Percentiles rank a stretch among this genome's conserved stretches.
Evolutionary conservation across 225 moss, liverwort and hornwort genomes (phyloP).

Genomic region (Lunularia cruciata): DNA sequence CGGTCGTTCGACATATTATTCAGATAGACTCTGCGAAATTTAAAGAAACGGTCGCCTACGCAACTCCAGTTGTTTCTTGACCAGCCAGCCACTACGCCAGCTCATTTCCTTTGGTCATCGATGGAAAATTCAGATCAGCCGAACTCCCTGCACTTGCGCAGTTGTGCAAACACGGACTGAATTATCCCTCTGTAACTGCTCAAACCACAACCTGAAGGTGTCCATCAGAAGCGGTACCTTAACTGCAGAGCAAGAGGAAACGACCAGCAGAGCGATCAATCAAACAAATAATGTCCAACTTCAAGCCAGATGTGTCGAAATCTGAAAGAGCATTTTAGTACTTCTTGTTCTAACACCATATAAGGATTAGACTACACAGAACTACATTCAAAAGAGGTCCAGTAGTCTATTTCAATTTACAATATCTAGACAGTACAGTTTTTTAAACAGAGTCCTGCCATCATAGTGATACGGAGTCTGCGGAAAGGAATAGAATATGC

Average conservation of each 20-base stretch:
- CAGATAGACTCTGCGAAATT: neutral
- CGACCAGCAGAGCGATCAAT: too few relatives aligned
- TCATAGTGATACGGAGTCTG: too few relatives aligned
- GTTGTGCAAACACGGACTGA: neutral
- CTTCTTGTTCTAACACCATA: too few relatives aligned
- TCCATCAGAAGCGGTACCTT: neutral
- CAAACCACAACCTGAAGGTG: neutral
- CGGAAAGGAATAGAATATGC: too few relatives aligned
- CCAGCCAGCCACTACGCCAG: neutral
- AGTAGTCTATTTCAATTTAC: too few relatives aligned
- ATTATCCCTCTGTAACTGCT: neutral
- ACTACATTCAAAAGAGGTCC: too few relatives aligned
- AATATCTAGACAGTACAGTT: too few relatives aligned
- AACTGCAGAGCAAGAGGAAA: neutral
- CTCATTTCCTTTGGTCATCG: neutral
- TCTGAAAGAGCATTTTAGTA: too few relatives aligned
- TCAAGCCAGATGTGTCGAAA: too few relatives aligned
- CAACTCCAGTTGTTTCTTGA: neutral
- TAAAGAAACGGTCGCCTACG: neutral
- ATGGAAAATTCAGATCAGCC: neutral
- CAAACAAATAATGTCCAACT: too few relatives aligned
- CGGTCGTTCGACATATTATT: constrained; percentile 38
- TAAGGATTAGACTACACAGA: too few relatives aligned
- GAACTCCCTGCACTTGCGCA: neutral
- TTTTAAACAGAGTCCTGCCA: too few relatives aligned